Percentiles rank a stretch among this genome's conserved stretches.
These are phyloP conservation scores for Pseudogymnoascus verrucosus DNA, from an alignment of 2,329 filamentous ascomycete genomes.

Conservation along the genomic window DNA sequence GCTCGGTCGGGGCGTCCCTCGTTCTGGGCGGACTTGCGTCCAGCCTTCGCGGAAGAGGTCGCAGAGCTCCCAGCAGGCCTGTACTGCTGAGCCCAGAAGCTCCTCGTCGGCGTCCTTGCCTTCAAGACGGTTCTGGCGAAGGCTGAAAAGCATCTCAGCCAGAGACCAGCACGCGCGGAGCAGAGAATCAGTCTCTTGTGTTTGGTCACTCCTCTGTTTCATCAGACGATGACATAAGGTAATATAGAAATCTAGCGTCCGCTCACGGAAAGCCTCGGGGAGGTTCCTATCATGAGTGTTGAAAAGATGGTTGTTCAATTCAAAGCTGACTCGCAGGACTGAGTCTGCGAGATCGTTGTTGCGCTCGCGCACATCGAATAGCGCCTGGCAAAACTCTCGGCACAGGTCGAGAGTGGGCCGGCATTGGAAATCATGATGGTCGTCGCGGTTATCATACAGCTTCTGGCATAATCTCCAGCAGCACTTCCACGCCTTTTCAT, in stretches of 20 bases:
- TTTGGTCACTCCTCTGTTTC: constrained; percentile 77
- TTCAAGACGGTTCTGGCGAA: constrained; percentile 74
- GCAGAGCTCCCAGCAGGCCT: constrained; percentile 91
- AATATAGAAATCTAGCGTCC: constrained; percentile 90
- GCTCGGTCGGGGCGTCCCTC: constrained; percentile 74
- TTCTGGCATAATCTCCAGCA: constrained; percentile 92
- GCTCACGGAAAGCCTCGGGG: constrained; percentile 78
- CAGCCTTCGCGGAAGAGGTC: constrained; percentile 89
- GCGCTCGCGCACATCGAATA: constrained; percentile 77
- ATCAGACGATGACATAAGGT: constrained; percentile 91
- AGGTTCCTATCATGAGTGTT: constrained; percentile 81
- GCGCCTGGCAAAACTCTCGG: constrained; percentile 81
- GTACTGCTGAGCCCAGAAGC: constrained; percentile 75
- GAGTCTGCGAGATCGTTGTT: constrained; percentile 77
- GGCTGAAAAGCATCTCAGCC: constrained; percentile 86
- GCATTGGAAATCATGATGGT: constrained; percentile 60
- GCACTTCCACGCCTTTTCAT: constrained; percentile 85
- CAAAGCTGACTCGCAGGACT: constrained; percentile 83
- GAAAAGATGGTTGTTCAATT: constrained; percentile 91
- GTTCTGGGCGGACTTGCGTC: constrained; percentile 79
- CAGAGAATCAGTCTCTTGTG: constrained; percentile 75
- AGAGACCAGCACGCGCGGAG: constrained; percentile 82
- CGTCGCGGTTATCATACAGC: constrained; percentile 73
- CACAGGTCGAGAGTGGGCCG: constrained; percentile 75
- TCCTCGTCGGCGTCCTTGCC: constrained; percentile 70